Percentiles rank a stretch among this genome's conserved stretches.
Evolutionary conservation across 257 asterid species (phyloP).

Genomic region (Agastache rugosa): DNA sequence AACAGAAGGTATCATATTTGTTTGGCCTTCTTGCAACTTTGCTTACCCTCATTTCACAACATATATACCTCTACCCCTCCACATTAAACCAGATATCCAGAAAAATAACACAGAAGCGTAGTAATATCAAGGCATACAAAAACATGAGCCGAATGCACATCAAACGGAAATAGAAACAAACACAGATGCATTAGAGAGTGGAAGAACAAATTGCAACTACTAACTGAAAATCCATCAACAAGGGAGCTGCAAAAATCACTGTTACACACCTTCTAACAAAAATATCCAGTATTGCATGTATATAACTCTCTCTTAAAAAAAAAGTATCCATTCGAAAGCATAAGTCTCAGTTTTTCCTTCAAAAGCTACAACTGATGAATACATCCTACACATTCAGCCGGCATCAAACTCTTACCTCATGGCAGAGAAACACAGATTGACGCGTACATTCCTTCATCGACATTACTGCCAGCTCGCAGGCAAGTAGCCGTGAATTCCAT

Average conservation of each 20-base stretch:
- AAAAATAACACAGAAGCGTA: background rate
- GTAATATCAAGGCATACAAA: slow-evolving; percentile 10
- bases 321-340: slow-evolving; percentile 33
- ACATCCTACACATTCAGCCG: slow-evolving; percentile 34
- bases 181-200: background rate
- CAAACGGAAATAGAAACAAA: background rate
- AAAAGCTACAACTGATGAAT: slow-evolving; percentile 37
- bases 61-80: slow-evolving; percentile 14
- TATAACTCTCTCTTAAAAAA: background rate
- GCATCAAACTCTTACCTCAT: slow-evolving; percentile 48
- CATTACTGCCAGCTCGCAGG: slow-evolving; percentile 82
- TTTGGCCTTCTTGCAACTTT: background rate
- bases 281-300: slow-evolving; percentile 21
- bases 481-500: slow-evolving; percentile 81
- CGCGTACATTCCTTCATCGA: background rate
- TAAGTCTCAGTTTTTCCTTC: slow-evolving; percentile 30
- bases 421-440: slow-evolving; percentile 6
- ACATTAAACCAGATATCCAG: background rate
- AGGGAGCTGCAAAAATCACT: background rate
- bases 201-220: background rate
- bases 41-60: background rate
- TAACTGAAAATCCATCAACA: background rate
- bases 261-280: slow-evolving; percentile 16
- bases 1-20: background rate
- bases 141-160: slow-evolving; percentile 8